phyloP scores from a whole-genome alignment of 768 basidiomycete species.

The Boletellus emodensis region DNA sequence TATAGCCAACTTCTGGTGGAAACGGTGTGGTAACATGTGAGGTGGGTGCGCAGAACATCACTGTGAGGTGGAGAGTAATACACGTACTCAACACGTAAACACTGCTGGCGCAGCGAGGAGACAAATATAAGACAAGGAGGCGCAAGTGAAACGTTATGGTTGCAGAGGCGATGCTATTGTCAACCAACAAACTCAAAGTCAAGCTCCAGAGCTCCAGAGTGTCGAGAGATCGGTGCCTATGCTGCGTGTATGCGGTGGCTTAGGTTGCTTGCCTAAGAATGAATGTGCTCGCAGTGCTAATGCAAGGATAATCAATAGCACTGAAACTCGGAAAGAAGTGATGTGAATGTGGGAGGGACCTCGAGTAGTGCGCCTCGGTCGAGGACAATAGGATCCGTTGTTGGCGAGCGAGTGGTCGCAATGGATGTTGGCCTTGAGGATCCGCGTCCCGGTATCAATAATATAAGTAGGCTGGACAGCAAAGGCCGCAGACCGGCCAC shows the following conservation, averaged over 20 bases:
- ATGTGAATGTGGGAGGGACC: neutral
- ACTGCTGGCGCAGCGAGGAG: neutral
- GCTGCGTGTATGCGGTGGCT: constrained; percentile 1
- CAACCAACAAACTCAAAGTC: neutral
- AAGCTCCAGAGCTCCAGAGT: neutral
- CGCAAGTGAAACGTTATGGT: neutral
- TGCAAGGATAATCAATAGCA: neutral
- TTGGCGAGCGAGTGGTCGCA: neutral
- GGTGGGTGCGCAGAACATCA: neutral
- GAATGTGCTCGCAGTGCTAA: neutral
- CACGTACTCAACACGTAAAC: neutral
- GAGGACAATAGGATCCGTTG: neutral
- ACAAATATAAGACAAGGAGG: neutral
- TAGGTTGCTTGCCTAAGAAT: neutral
- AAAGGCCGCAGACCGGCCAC: constrained; percentile 5
- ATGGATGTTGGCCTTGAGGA: neutral
- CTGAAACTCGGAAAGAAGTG: neutral
- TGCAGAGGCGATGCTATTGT: neutral
- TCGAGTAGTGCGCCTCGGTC: neutral
- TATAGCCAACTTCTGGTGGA: neutral
- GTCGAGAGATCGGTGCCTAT: neutral
- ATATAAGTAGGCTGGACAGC: neutral
- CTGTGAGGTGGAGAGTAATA: neutral
- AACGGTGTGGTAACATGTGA: neutral
- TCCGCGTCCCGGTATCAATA: constrained; percentile 11